Base-by-base conservation (phyloP, 805 yeast genomes). In the Suhomyces pyralidae region DNA sequence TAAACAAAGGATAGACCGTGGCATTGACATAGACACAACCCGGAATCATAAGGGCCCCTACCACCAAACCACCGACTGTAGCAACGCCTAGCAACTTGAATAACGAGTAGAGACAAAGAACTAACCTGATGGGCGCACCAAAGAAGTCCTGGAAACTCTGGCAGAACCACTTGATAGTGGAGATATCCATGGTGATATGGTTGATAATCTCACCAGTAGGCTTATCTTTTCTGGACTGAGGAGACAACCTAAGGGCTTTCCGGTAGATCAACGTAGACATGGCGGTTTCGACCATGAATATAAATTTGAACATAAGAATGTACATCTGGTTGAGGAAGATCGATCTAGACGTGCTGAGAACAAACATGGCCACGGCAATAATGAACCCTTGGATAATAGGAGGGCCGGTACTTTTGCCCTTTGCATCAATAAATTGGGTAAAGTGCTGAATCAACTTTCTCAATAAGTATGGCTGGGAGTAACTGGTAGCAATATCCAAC, bases 131-230 rank as follows among this genome's bases (percentile, higher is more conserved):
- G 9, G 73, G 69, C 34, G 63, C 63, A 5, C 62, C 55, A 5
- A 67, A 25, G 24, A 50, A 61, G 42, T 60, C 66, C 34, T 60
- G 60, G 14, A 65, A 52, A 47, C 56, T 52, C 20, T 43, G 48
- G 36, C 61, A 58, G 43, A 62, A 50, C 46, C 54, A 48, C 22
- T 56, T 49, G 30, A 68, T 47, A 8, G 57, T 50, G 32, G 48
- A 40, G 10, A 65, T 56, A 59, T 70, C 76, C 55, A 67, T 66
- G 12, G 74, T 60, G 46, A 70, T 53, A 50, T 69, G 65, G 56
- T 66, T 70, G 28, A 70, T 61, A 46, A 70, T 65, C 49, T 70
- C 74, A 52, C 74, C 73, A 2, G 69, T 65, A 6, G 70, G 52
- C 51, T 67, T 69, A 42, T 61, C 55, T 52, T 63, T 67, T 46